Evolutionary conservation across 164 flowering plant species (phyloP), one percentile per base, ranked within the genome.

Genomic region (Liquidambar formosana): DNA sequence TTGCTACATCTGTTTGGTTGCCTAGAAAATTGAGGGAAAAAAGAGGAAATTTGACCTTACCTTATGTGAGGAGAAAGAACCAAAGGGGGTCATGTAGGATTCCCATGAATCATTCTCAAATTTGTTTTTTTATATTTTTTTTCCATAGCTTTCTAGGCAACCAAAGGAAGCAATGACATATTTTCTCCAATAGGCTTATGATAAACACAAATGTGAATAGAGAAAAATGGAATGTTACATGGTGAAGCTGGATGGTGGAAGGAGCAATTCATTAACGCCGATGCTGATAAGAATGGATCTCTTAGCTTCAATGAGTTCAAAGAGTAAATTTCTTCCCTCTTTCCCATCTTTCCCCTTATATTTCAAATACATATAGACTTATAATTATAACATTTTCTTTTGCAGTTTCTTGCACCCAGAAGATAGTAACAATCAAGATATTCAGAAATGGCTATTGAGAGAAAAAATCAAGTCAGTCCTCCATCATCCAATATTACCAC

Each of bases 221-320:
- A 78, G 67, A 77, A 54, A 45, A 77, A 81, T 27, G 78, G 71
- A 8, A 81, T 47, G 81, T 70, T 13, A 10, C 81, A 81, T 51
- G 88, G 87, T 9, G 81, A 85, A 74, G 80, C 83, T 23, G 88
- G 84, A 21, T 84, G 95, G 92, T 88, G 89, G 92, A 75, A 57
- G 70, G 78, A 85, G 61, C 88, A 79, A 73, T 84, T 85, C 61
- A 41, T 12, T 6, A 86, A 81, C 73, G 92, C 92, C 5, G 91
- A 90, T 64, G 65, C n/a, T 28, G 85, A 90, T 69, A 49, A 46
- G 16, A 73, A 80, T 64, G 87, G 81, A 47, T 1, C 51, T 63
- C 89, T 90, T 57, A 71, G 62, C 60, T 71, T 82, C 51, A 54
- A 78, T n/a, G 93, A 90, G 65, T 72, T 86, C 27, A 81, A 70